Base-by-base conservation (phyloP, 768 basidiomycete genomes). In the Auricularia auricula-judae region DNA sequence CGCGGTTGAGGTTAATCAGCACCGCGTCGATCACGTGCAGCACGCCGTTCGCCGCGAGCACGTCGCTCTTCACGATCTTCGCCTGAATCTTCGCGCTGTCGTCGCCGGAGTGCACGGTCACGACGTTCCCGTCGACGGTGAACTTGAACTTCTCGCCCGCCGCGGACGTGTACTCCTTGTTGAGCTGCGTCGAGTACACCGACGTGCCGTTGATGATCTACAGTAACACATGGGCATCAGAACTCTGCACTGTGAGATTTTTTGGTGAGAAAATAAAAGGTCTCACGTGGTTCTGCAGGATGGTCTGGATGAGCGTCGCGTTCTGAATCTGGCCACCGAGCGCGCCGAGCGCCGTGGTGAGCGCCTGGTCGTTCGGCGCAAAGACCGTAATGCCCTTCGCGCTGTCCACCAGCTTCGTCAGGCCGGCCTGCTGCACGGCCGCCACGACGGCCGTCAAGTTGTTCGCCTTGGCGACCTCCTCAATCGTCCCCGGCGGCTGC, bases 171-270 rank as follows among this genome's bases (percentile, higher is more conserved):
- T 74, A 75, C 66, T 76, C 80, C n/a, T 36, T 5, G 33, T 70
- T 63, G 43, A 89, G 72, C 11, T 74, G 65, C 1, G 84, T 78
- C 0, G 86, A 86, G 75, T 91, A 91, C 11, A 83, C 72, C 0
- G 84, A 79, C 0, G 87, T 80, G 33, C 85, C 88, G 72, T 89
- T 89, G 68, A 91, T 82, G 65, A 84, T 72, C 84, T 86, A 62
- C 18, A 56, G 21, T 4, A 62, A n/a, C 4, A 18, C 61, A 29
- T 29, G 2, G 29, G 2, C 29, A 29, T 29, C 29, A 29, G 29
- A 29, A 29, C 29, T 29, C 29, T 29, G 29, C 29, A 29, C 29
- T 29, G 29, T 29, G 29, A 29, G 2, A 29, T 29, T 29, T 29
- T 29, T 29, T 29, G 29, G 29, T 29, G 29, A 29, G 29, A 29